These are phyloP conservation scores for Fragosphaeria purpurea DNA, from an alignment of 2,329 filamentous ascomycete genomes.

Conservation along the genomic window DNA sequence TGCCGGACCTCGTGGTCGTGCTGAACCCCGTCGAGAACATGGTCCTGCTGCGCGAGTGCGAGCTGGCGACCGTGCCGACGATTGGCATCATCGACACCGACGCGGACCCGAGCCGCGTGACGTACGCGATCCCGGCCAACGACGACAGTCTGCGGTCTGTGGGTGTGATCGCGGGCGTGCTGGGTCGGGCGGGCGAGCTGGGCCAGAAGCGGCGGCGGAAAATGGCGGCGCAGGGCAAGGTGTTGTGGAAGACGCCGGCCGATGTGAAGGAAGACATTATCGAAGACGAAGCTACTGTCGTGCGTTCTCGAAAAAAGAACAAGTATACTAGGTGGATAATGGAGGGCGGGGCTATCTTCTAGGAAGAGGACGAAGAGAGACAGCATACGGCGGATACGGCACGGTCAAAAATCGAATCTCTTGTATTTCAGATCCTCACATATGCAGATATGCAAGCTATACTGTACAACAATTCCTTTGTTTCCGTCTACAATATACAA, in stretches of 20 bases:
- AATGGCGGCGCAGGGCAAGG: constrained; percentile 49
- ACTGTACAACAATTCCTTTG: no score
- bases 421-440: no score
- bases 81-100: constrained; percentile 94
- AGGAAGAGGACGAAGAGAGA: no score
- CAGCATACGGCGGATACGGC: no score
- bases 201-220: constrained; percentile 60
- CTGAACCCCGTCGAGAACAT: constrained; percentile 91
- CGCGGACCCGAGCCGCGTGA: constrained; percentile 84
- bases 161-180: constrained; percentile 70
- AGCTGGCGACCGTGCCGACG: constrained; percentile 76
- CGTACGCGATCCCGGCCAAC: constrained; percentile 92
- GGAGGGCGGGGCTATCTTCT: no score
- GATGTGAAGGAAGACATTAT: constrained; percentile 20
- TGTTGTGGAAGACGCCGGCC: constrained; percentile 49
- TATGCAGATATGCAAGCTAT: no score
- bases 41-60: constrained; percentile 83
- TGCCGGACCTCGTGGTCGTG: constrained; percentile 85
- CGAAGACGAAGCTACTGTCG: no score
- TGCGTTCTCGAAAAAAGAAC: no score
- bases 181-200: constrained; percentile 73
- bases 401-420: no score
- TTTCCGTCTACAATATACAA: no score
- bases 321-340: no score
- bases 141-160: constrained; percentile 85